phyloP scores from a whole-genome alignment of 2,329 filamentous ascomycete species.

The Ophiocordyceps sinensis region DNA sequence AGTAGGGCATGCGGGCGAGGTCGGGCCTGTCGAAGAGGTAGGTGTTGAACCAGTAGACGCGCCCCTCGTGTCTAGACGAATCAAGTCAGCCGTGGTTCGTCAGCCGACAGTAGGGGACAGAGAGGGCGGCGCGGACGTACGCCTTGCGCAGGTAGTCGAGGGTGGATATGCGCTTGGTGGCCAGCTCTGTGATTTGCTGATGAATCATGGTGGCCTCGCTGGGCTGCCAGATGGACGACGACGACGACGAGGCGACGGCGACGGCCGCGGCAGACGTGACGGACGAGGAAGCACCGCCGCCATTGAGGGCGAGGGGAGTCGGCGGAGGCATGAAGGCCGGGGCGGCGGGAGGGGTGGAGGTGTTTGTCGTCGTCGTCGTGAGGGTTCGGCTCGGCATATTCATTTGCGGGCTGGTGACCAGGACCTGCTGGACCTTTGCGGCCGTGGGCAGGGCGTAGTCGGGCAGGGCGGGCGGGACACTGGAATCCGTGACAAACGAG shows the following conservation, averaged over 20 bases:
- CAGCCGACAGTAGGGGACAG: background rate
- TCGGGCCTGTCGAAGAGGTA: conserved; percentile 78
- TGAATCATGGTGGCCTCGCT: conserved; percentile 35
- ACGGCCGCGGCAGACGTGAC: conserved; percentile 1
- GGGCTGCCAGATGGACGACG: conserved; percentile 18
- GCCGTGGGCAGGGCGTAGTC: conserved; percentile 37
- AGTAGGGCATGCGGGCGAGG: conserved; percentile 69
- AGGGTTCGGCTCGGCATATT: conserved; percentile 4
- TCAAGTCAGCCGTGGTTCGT: background rate
- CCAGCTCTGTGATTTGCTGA: conserved; percentile 65
- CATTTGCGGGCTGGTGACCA: background rate
- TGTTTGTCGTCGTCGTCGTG: conserved; percentile 2
- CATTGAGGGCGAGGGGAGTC: conserved; percentile 4
- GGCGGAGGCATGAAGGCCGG: conserved; percentile 7
- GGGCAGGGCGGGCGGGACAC: conserved; percentile 36
- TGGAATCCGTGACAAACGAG: conserved; percentile 27
- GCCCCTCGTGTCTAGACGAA: conserved; percentile 65
- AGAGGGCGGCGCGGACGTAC: conserved; percentile 35
- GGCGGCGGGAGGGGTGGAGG: background rate
- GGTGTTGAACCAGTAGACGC: conserved; percentile 97
- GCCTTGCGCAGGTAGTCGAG: conserved; percentile 85
- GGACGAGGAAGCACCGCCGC: background rate
- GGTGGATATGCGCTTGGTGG: conserved; percentile 86
- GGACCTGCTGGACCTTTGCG: conserved; percentile 22
- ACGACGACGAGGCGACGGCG: background rate